These are phyloP conservation scores for Claviceps purpurea DNA, from an alignment of 2,329 filamentous ascomycete species.

Conservation along the genomic window DNA sequence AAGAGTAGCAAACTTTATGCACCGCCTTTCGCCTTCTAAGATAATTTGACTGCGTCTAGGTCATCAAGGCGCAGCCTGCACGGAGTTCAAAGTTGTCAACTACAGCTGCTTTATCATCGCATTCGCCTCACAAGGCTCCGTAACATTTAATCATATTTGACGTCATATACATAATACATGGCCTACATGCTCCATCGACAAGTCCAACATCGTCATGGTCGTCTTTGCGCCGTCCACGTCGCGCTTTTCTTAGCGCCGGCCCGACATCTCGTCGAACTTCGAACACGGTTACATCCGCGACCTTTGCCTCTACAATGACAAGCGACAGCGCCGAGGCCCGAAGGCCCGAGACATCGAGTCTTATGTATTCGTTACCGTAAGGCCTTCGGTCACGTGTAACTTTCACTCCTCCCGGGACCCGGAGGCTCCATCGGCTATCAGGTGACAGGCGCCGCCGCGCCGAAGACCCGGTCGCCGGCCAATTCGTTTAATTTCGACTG, in stretches of 20 bases:
- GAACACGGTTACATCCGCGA: conserved; percentile 54
- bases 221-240: conserved; percentile 44
- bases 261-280: conserved; percentile 40
- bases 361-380: conserved; percentile 47
- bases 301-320: conserved; percentile 49
- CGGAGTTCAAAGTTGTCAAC: conserved; percentile 24
- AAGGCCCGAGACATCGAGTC: conserved; percentile 45
- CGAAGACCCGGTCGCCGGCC: not conserved
- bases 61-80: conserved; percentile 34
- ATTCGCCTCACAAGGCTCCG: conserved; percentile 35
- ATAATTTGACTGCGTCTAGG: conserved; percentile 46
- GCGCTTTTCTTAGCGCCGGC: conserved; percentile 44
- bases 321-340: conserved; percentile 6
- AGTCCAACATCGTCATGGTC: conserved; percentile 27
- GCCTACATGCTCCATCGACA: conserved; percentile 32
- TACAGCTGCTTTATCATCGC: conserved; percentile 48
- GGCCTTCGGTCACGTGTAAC: conserved; percentile 50
- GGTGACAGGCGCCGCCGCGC: too few relatives aligned
- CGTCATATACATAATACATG: conserved; percentile 45
- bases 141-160: conserved; percentile 43
- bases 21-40: conserved; percentile 19
- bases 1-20: too few relatives aligned
- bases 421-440: conserved; percentile 7
- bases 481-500: too few relatives aligned
- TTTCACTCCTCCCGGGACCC: conserved; percentile 35